Evolutionary conservation across 2,329 filamentous ascomycete genomes (phyloP), one percentile per base, ranked within the genome.

Genomic region (Epicoccum nigrum): DNA sequence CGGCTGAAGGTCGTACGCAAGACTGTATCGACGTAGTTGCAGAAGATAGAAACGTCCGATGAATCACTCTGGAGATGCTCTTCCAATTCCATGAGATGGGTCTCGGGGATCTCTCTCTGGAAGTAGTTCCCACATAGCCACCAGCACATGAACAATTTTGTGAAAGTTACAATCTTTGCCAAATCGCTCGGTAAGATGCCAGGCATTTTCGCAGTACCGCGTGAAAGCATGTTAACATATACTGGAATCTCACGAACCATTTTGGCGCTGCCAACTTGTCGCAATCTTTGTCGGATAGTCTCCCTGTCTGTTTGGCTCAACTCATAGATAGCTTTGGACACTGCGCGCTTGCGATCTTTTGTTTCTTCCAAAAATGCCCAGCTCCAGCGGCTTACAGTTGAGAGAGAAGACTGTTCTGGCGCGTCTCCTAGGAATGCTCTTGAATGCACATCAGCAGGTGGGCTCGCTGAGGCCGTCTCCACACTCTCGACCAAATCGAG

Each of bases 241-340:
- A 51, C 50, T 4, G 34, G 28, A 2, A 72, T 62, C 27, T 74
- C 69, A 25, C 45, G 54, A 11, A 63, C 33, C 7, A 72, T 49
- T 15, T 56, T 45, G 0, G 39, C 16, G 42, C 60, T 64, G 8
- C 52, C 58, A 7, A 72, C 49, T 1, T 40, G 38, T 2, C 27
- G 42, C 6, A 72, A 35, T 9, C 68, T 60, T 2, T 37, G 54
- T 6, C 65, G 54, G 12, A 73, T 50, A 0, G 42, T 54, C 21
- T 68, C 66, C 7, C 59, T 54, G 6, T 67, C 57, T 8, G 44
- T 23, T 2, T 34, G n/a, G 8, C 17, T 43, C 52, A 76, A 63
- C 9, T 73, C 65, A 7, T 59, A 51, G 1, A 81, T 59, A 2
- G 75, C 55, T 43, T 78, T 77, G 40, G 79, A 74, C 17, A 81